Evolutionary conservation across 2,329 filamentous ascomycete genomes (phyloP), one percentile per base, ranked within the genome.

Genomic region (Pseudocercospora macadamiae): DNA sequence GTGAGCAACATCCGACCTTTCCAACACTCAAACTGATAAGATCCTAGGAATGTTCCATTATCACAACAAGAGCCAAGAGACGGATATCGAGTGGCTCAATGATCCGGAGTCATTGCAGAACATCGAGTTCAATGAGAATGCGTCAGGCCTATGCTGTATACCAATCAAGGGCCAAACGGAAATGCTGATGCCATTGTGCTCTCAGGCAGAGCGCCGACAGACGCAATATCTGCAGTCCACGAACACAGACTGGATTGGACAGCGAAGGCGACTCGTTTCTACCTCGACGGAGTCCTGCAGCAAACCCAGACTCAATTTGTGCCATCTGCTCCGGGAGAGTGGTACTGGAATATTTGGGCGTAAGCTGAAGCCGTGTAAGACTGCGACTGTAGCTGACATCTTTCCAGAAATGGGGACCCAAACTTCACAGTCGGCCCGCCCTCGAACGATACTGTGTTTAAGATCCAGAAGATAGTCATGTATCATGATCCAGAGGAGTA

Each of bases 331-430:
- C 23, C 55, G 6, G 62, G 64, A 6, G 30, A 45, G 30, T 68
- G 65, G 64, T 42, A 60, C 16, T 67, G 66, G 66, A 67, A 67
- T 52, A 63, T 61, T 42, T 68, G n/a, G n/a, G n/a, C n/a, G n/a
- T n/a, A n/a, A n/a, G n/a, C n/a, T n/a, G n/a, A n/a, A n/a, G n/a
- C n/a, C n/a, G n/a, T n/a, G n/a, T n/a, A n/a, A n/a, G n/a, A n/a
- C n/a, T n/a, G n/a, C n/a, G n/a, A n/a, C n/a, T n/a, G n/a, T n/a
- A n/a, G n/a, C n/a, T n/a, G n/a, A n/a, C n/a, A n/a, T n/a, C n/a
- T n/a, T n/a, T n/a, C n/a, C n/a, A n/a, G n/a, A n/a, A 66, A 67
- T 37, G 66, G 66, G 4, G 62, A 66, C 44, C 60, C 59, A 18
- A 49, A 51, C 4, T 68, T 60, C 26, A 57, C 57, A 30, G 61